Evolutionary conservation across 371 early-diverging fungal genomes (phyloP).

Genomic region (Syncephalastrum racemosum): DNA sequence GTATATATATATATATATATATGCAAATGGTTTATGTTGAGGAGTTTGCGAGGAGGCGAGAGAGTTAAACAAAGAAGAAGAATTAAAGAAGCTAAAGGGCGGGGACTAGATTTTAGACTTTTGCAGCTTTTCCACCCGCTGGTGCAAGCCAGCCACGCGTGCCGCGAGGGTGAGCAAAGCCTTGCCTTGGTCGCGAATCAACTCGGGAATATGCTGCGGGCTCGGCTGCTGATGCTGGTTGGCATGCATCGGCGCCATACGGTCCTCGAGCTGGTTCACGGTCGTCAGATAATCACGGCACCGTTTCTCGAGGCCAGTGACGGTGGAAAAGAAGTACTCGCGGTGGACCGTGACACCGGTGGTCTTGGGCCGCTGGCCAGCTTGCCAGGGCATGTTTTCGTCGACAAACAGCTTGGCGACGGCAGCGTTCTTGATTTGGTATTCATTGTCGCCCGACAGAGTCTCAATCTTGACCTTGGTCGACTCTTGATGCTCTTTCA

Average conservation of each 20-base stretch:
- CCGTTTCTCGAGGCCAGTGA: background rate
- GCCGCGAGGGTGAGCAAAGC: slow-evolving; percentile 54
- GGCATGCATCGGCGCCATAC: slow-evolving; percentile 1
- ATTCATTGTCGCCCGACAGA: slow-evolving; percentile 5
- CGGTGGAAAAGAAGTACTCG: slow-evolving; percentile 5
- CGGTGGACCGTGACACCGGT: slow-evolving; percentile 5
- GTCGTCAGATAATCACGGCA: slow-evolving; percentile 2
- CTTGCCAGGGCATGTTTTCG: background rate
- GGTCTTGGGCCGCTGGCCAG: background rate
- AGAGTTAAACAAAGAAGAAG: too few species aligned
- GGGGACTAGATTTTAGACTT: too few species aligned
- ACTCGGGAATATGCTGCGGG: slow-evolving; percentile 21
- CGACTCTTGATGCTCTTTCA: slow-evolving; percentile 8
- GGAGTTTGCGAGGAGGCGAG: too few species aligned
- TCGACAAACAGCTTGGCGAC: slow-evolving; percentile 10
- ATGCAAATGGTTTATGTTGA: too few species aligned
- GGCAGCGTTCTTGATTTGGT: slow-evolving; percentile 12
- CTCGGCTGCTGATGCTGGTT: background rate
- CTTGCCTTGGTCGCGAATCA: slow-evolving; percentile 50
- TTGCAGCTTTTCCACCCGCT: slow-evolving; percentile 45
- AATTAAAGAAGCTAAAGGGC: too few species aligned
- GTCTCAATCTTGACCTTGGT: background rate
- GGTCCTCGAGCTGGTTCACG: slow-evolving; percentile 12
- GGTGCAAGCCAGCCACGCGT: slow-evolving; percentile 50
- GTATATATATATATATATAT: too few species aligned